These are phyloP conservation scores for Allium sativum DNA, from an alignment of 106 monocot species.

Conservation along the genomic window DNA sequence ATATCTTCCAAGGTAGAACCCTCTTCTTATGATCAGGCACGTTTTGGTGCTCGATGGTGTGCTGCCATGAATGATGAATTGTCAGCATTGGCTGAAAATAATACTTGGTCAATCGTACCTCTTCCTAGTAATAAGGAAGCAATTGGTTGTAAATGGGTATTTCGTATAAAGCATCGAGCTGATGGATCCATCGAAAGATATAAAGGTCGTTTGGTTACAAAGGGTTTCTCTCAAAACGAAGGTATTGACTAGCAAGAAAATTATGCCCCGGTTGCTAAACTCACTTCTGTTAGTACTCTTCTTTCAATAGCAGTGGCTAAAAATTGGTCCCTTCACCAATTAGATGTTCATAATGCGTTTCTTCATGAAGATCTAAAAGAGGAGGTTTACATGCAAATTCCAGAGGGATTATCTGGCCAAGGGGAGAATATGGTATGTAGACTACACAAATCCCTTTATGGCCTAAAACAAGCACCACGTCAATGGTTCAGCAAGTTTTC, in stretches of 20 bases:
- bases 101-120: not conserved
- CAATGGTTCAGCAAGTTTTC: not conserved
- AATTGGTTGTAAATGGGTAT: constrained; percentile 7
- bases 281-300: not conserved
- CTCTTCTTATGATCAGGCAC: not conserved
- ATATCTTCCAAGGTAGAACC: not conserved
- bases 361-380: not conserved
- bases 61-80: not conserved
- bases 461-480: not conserved
- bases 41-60: not conserved
- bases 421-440: no score
- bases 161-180: not conserved
- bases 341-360: constrained; percentile 4
- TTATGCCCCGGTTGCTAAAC: constrained; percentile 2
- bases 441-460: not conserved
- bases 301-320: not conserved
- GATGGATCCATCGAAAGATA: constrained; percentile 8
- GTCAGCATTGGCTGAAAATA: not conserved
- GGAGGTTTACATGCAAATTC: not conserved
- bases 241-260: not conserved
- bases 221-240: constrained; percentile 1
- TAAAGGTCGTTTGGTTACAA: constrained; percentile 1
- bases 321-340: not conserved
- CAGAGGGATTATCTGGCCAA: not conserved
- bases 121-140: not conserved